phyloP scores from a whole-genome alignment of 78 protist genomes.

The Monocercomonoides exilis region DNA sequence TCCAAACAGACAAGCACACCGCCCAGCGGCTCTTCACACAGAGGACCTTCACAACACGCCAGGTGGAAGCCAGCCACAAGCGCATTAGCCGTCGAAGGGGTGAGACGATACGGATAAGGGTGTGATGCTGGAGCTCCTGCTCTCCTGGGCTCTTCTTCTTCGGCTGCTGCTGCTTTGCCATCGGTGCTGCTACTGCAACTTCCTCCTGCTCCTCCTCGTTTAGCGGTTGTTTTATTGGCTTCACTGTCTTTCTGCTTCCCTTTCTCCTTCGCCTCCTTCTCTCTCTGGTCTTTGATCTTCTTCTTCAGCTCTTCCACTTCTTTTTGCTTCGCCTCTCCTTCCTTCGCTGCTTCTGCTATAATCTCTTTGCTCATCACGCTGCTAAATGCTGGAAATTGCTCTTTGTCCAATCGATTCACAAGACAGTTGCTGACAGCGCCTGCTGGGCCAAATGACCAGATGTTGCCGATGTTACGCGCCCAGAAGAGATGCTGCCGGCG shows the following conservation, averaged over 20 bases:
- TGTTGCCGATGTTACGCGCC: no score
- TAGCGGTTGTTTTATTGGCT: slow-evolving; percentile 25
- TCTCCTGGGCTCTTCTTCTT: no score
- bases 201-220: neutral
- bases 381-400: no score
- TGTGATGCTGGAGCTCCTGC: neutral
- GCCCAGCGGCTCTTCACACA: slow-evolving; percentile 91
- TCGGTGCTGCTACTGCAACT: neutral
- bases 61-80: slow-evolving; percentile 83
- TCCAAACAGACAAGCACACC: slow-evolving; percentile 68
- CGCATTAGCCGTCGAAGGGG: neutral
- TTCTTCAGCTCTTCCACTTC: no score
- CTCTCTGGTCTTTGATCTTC: no score
- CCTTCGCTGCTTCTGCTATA: no score
- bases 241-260: slow-evolving; percentile 34
- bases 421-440: neutral
- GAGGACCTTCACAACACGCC: slow-evolving; percentile 74
- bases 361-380: no score
- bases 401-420: no score
- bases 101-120: neutral
- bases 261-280: no score
- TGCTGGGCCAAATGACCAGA: slow-evolving; percentile 8
- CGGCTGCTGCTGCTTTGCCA: neutral
- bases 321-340: slow-evolving; percentile 8
- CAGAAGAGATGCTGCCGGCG: no score